These are phyloP conservation scores for Chytridium lagenaria DNA, from an alignment of 371 early-diverging fungal species.

Conservation along the genomic window DNA sequence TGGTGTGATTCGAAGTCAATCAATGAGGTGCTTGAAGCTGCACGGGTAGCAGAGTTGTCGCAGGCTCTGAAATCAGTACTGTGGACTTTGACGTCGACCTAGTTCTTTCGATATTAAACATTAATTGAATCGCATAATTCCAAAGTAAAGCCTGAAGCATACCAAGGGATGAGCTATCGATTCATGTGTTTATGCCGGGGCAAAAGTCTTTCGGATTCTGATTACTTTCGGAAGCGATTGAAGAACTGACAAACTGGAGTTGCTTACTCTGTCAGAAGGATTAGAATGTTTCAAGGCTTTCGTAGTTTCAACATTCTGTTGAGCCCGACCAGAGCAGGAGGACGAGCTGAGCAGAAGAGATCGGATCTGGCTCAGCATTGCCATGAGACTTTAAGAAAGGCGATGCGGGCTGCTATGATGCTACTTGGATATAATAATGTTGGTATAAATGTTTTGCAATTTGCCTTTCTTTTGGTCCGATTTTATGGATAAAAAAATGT, in stretches of 20 bases:
- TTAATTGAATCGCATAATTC: too few relatives aligned
- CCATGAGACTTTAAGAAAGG: conserved; percentile 19
- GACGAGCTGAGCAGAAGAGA: conserved; percentile 13
- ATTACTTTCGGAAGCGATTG: too few relatives aligned
- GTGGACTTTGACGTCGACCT: conserved; percentile 5
- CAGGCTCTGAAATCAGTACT: conserved; percentile 56
- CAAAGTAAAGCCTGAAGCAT: too few relatives aligned
- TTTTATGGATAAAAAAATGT: too few relatives aligned
- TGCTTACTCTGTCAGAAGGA: too few relatives aligned
- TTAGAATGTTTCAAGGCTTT: too few relatives aligned
- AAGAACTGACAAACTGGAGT: too few relatives aligned
- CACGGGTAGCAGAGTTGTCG: conserved; percentile 35
- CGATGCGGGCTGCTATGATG: conserved; percentile 23
- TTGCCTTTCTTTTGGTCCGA: not conserved
- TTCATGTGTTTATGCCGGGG: too few relatives aligned
- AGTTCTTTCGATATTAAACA: too few relatives aligned
- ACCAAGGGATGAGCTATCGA: too few relatives aligned
- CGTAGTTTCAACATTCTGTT: too few relatives aligned
- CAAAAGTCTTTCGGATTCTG: too few relatives aligned
- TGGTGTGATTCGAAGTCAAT: conserved; percentile 23
- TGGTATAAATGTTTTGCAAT: not conserved
- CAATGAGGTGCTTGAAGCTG: conserved; percentile 26
- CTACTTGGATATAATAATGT: conserved; percentile 31
- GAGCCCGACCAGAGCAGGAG: conserved; percentile 8
- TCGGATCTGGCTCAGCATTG: conserved; percentile 5